phyloP scores from a whole-genome alignment of 768 basidiomycete species.

The Leccinum subgranulosum region DNA sequence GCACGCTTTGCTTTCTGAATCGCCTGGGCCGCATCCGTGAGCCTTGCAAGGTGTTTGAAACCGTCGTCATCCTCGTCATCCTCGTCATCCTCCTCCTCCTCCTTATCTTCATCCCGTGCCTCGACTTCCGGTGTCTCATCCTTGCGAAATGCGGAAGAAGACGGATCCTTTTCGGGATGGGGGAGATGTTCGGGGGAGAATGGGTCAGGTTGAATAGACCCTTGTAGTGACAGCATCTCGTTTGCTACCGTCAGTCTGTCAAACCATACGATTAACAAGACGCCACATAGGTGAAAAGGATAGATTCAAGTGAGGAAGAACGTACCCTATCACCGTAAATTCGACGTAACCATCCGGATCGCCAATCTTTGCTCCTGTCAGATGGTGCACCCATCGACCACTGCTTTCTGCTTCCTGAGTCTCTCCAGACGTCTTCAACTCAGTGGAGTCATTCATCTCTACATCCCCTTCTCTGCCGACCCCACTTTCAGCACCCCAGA shows the following conservation, averaged over 20 bases:
- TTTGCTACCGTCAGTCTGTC: conserved; percentile 82
- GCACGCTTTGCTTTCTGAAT: conserved; percentile 22
- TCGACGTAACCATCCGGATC: conserved; percentile 63
- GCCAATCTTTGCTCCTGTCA: conserved; percentile 69
- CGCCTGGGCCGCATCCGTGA: conserved; percentile 29
- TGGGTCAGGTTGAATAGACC: conserved; percentile 75
- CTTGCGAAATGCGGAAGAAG: conserved; percentile 1
- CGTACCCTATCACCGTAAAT: conserved; percentile 83
- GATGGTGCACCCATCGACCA: conserved; percentile 78
- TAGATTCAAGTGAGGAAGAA: background rate
- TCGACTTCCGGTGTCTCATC: conserved; percentile 20
- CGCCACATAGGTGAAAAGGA: background rate
- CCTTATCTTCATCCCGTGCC: conserved; percentile 5
- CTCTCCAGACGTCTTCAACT: conserved; percentile 5
- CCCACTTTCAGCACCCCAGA: conserved; percentile 18
- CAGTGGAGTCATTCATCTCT: conserved; percentile 11
- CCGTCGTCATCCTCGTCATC: conserved; percentile 32
- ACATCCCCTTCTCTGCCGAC: background rate
- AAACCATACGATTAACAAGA: conserved; percentile 4
- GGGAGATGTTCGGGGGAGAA: conserved; percentile 61
- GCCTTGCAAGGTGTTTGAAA: conserved; percentile 29
- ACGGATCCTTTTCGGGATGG: conserved; percentile 14
- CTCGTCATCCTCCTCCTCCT: conserved; percentile 14
- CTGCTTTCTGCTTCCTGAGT: conserved; percentile 41
- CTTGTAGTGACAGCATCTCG: conserved; percentile 88